These are phyloP conservation scores for Juglanconis oblonga DNA, from an alignment of 2,329 filamentous ascomycete species.

Conservation along the genomic window DNA sequence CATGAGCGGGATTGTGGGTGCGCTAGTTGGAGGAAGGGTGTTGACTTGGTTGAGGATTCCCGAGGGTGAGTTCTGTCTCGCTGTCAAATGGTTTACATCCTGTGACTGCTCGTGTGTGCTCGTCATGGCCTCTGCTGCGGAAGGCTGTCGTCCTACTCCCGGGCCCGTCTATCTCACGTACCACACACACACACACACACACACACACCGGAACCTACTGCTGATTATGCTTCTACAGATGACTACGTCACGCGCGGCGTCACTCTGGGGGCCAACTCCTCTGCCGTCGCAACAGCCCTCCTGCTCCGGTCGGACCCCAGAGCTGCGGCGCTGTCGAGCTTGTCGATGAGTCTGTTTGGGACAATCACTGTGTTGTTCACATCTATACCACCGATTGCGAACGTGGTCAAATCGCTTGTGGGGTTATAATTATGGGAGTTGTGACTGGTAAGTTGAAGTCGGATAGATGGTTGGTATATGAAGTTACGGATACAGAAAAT, in stretches of 20 bases:
- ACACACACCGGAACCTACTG: no score
- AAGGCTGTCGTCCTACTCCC: no score
- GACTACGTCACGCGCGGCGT: slow-evolving; percentile 64
- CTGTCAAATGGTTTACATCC: background rate
- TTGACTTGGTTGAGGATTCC: slow-evolving; percentile 49
- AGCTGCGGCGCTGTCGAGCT: slow-evolving; percentile 55
- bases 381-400: slow-evolving; percentile 51
- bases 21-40: slow-evolving; percentile 50
- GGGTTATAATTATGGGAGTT: slow-evolving; percentile 29
- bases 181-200: no score
- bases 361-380: slow-evolving; percentile 58
- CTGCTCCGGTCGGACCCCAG: slow-evolving; percentile 54
- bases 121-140: no score
- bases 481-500: background rate
- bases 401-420: slow-evolving; percentile 45
- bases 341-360: slow-evolving; percentile 61
- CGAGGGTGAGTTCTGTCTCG: slow-evolving; percentile 38
- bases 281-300: slow-evolving; percentile 57
- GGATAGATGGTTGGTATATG: no score
- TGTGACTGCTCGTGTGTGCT: no score
- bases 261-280: slow-evolving; percentile 58
- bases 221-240: slow-evolving; percentile 33
- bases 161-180: no score
- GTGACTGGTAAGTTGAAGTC: no score
- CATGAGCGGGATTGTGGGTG: slow-evolving; percentile 57